Percentiles rank a stretch among this genome's conserved stretches.
These are phyloP conservation scores for Nasturtium officinale DNA, from an alignment of 345 rosid species.

Conservation along the genomic window DNA sequence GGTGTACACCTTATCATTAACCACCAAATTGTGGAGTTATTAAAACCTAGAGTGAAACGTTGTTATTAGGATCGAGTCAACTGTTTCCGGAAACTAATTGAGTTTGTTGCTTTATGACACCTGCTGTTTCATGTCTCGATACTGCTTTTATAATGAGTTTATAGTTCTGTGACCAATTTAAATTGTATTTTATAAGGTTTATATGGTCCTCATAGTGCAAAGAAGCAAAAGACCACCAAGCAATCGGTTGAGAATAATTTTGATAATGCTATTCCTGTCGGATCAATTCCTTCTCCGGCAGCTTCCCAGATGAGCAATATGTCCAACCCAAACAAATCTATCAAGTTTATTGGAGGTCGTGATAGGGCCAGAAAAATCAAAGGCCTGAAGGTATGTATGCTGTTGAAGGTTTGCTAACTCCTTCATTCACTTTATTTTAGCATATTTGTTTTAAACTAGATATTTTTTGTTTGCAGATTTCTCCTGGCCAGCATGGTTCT, in stretches of 20 bases:
- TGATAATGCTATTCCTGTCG: conserved; percentile 62
- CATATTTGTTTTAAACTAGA: conserved; percentile 18
- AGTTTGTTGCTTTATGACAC: conserved; percentile 1
- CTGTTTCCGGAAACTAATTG: conserved; percentile 11
- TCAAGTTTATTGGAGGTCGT: conserved; percentile 71
- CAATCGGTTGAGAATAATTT: conserved; percentile 55
- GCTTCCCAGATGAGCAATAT: conserved; percentile 96
- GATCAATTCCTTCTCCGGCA: conserved; percentile 77
- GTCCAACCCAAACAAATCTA: conserved; percentile 76
- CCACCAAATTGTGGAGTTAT: conserved; percentile 14
- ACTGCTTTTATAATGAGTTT: conserved; percentile 23
- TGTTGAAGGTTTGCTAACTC: conserved; percentile 31
- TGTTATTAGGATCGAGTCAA: conserved; percentile 15
- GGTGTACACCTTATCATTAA: conserved; percentile 6
- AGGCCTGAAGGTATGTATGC: conserved; percentile 69
- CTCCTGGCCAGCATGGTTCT: conserved; percentile 74
- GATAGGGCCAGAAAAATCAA: conserved; percentile 82
- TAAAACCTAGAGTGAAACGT: conserved; percentile 15
- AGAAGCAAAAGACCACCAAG: conserved; percentile 79
- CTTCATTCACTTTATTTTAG: neutral
- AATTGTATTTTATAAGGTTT: conserved; percentile 55
- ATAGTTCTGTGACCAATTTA: conserved; percentile 32
- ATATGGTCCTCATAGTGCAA: conserved; percentile 67
- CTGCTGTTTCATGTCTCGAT: neutral
- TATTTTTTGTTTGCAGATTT: conserved; percentile 55